Conservation (phyloP, 306 rosid species). For the Lathyrus sativus region DNA sequence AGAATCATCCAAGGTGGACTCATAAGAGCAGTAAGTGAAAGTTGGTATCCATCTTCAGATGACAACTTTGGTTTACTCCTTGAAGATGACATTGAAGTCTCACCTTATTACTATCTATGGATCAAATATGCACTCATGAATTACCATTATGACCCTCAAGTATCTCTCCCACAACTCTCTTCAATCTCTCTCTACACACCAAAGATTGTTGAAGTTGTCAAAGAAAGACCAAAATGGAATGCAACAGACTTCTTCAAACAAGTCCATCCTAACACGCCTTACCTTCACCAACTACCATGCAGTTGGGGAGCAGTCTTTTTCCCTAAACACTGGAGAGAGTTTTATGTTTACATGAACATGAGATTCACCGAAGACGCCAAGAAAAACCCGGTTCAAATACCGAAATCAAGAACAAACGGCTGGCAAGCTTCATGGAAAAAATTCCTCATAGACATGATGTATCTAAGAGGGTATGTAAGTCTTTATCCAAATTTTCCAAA, state of each 20-base stretch:
- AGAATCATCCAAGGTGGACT: slow-evolving; percentile 98
- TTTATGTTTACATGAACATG: slow-evolving; percentile 92
- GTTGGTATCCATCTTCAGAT: slow-evolving; percentile 93
- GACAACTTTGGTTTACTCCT: slow-evolving; percentile 85
- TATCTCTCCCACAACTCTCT: slow-evolving; percentile 80
- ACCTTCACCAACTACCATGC: slow-evolving; percentile 91
- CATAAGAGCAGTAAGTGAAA: slow-evolving; percentile 91
- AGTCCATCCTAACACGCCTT: slow-evolving; percentile 86
- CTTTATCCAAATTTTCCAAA: slow-evolving; percentile 91
- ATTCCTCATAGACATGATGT: slow-evolving; percentile 98
- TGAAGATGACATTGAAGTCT: slow-evolving; percentile 93
- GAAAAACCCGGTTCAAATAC: slow-evolving; percentile 87
- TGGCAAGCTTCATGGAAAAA: slow-evolving; percentile 99
- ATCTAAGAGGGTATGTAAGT: slow-evolving; percentile 88
- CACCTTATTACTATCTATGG: slow-evolving; percentile 94
- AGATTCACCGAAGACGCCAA: slow-evolving; percentile 87
- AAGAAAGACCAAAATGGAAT: slow-evolving; percentile 94
- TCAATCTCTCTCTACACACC: slow-evolving; percentile 97
- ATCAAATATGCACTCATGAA: slow-evolving; percentile 88
- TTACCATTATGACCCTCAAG: slow-evolving; percentile 89
- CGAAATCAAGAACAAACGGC: slow-evolving; percentile 88
- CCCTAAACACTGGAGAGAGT: slow-evolving; percentile 98
- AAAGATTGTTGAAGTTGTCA: slow-evolving; percentile 82
- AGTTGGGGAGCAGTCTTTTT: slow-evolving; percentile 98
- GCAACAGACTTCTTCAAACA: slow-evolving; percentile 74